Percentiles rank a stretch among this genome's conserved stretches.
Conservation (phyloP, 192 early-diverging fungal genomes). For the Helicostylum pulchrum region DNA sequence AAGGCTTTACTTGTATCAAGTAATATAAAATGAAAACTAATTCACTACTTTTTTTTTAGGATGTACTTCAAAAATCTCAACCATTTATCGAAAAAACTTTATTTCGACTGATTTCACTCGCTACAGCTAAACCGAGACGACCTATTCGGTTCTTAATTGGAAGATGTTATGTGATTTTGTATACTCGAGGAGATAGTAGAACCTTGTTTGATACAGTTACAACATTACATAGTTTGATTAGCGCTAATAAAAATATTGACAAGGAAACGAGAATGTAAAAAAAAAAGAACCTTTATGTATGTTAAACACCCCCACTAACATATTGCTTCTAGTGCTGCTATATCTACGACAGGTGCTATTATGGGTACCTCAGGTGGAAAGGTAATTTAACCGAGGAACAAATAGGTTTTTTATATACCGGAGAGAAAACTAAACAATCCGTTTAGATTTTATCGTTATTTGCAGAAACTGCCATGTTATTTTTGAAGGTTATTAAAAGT, state of each 20-base stretch:
- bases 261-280: conserved; percentile 64
- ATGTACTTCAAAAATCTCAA: conserved; percentile 61
- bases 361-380: conserved; percentile 75
- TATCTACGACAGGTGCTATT: conserved; percentile 72
- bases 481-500: conserved; percentile 65
- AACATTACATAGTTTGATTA: conserved; percentile 54
- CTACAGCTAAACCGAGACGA: conserved; percentile 58
- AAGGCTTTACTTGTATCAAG: conserved; percentile 18
- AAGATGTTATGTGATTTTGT: conserved; percentile 65
- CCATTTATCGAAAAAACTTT: conserved; percentile 71
- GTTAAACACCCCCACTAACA: neutral
- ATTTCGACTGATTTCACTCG: conserved; percentile 62
- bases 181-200: conserved; percentile 70
- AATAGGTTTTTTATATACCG: neutral
- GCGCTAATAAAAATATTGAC: conserved; percentile 57
- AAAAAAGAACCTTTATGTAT: neutral
- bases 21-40: neutral
- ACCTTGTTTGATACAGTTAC: conserved; percentile 78
- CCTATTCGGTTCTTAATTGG: conserved; percentile 71
- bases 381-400: conserved; percentile 31
- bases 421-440: neutral
- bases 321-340: conserved; percentile 54
- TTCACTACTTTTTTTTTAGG: conserved; percentile 30
- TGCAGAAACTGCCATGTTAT: conserved; percentile 57
- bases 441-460: conserved; percentile 62